A percentile compares a stretch with the other conserved stretches of the same genome.
Conservation (phyloP, 805 yeast genomes). For the Cyberlindnera maclurae region DNA sequence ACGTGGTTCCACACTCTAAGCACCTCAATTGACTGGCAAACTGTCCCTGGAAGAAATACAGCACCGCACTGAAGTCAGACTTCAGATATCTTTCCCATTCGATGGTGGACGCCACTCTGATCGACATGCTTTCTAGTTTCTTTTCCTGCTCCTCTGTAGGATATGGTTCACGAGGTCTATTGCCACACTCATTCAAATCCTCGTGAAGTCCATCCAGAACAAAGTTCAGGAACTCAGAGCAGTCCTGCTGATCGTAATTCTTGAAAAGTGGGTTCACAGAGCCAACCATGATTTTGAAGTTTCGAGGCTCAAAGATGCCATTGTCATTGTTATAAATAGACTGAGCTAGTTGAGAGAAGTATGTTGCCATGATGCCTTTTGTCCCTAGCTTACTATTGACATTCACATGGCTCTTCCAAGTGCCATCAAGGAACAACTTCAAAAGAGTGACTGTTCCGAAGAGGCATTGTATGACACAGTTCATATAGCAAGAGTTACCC, state of each 20-base stretch:
- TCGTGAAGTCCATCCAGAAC: conserved; percentile 74
- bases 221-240: conserved; percentile 74
- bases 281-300: conserved; percentile 64
- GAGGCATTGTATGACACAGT: conserved; percentile 81
- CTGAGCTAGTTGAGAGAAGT: conserved; percentile 53
- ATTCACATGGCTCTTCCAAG: conserved; percentile 64
- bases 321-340: conserved; percentile 43
- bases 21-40: conserved; percentile 75
- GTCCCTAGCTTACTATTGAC: conserved; percentile 70
- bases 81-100: conserved; percentile 89
- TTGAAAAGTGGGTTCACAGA: conserved; percentile 57
- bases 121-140: conserved; percentile 62
- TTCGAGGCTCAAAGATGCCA: conserved; percentile 47
- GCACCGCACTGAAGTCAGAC: conserved; percentile 71
- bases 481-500: conserved; percentile 93
- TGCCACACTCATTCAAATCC: conserved; percentile 66
- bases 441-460: conserved; percentile 64
- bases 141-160: conserved; percentile 67
- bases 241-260: conserved; percentile 74
- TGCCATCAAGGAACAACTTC: conserved; percentile 51
- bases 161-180: conserved; percentile 45
- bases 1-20: conserved; percentile 61
- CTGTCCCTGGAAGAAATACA: conserved; percentile 85
- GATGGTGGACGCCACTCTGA: conserved; percentile 75
- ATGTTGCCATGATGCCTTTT: conserved; percentile 67